Base-by-base conservation (phyloP, 2,329 filamentous ascomycete genomes). In the Didymella sp. region DNA sequence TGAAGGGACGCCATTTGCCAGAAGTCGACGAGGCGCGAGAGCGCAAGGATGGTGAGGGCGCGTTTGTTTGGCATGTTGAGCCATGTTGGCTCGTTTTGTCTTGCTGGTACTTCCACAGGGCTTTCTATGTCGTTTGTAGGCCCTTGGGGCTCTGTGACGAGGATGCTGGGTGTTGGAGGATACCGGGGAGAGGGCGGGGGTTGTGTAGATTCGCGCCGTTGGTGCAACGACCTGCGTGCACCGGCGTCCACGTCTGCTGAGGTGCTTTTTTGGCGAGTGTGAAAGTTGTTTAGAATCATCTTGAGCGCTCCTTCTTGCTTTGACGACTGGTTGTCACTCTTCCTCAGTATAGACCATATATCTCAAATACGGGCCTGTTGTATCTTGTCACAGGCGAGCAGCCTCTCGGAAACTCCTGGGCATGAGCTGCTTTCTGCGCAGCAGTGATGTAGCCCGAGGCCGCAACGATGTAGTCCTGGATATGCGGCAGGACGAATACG, bases 1-100 rank as follows among this genome's bases (percentile, higher is more conserved):
- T 78, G 76, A 15, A 79, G 62, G 6, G 76, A 76, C 6, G 76
- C 76, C 76, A 77, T 77, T 60, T 79, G 76, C 65, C 77, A 78
- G 64, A 78, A 79, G 60, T 79, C 77, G 67, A 78, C 77, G 58
- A 79, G 76, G 35, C 77, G 77, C 15, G 75, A 78, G 19, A 71
- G 59, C 12, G 35, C 67, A 53, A 44, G 73, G 51, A 79, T 74
- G 60, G 73, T 70, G 57, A 79, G 61, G 63, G 78, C 76, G 52
- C 63, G 62, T 59, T 79, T 79, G 61, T 75, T 73, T 15, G 77
- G 77, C 67, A 79, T 70, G 53, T 77, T 76, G 35, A 50, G 30
- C 76, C 76, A 79, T 71, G 76, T 74, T 27, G 75, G 73, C 37
- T 68, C 54, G 12, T 12, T 11, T 6, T 48, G 30, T 4, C 21